Conservation (phyloP, 2,329 filamentous ascomycete genomes). For the Colletotrichum siamense region DNA sequence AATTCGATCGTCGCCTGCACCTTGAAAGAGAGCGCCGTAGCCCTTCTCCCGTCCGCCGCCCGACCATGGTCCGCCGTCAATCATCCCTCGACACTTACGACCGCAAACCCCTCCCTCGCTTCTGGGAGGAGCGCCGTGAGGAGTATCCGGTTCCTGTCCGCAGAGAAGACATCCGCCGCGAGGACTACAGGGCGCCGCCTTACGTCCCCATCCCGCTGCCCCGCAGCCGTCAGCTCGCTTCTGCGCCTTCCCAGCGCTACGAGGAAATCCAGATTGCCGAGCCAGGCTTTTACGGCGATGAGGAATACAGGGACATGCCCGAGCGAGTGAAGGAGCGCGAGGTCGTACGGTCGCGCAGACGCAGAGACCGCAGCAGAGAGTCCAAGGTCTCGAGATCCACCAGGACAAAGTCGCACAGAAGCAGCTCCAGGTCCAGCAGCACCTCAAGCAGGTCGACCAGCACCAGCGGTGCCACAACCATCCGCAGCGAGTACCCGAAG, state of each 20-base stretch:
- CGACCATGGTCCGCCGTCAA: constrained; percentile 77
- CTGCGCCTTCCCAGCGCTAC: constrained; percentile 57
- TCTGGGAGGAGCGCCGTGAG: constrained; percentile 54
- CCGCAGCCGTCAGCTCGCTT: constrained; percentile 64
- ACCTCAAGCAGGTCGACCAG: constrained; percentile 46
- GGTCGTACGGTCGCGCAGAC: constrained; percentile 54
- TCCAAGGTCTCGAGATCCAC: constrained; percentile 47
- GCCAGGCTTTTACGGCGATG: constrained; percentile 72
- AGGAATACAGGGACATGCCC: constrained; percentile 70
- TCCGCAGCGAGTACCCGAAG: constrained; percentile 73
- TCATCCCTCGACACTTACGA: constrained; percentile 93
- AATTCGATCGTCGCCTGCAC: constrained; percentile 61
- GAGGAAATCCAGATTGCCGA: constrained; percentile 75
- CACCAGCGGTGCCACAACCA: constrained; percentile 54
- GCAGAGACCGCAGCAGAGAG: constrained; percentile 46
- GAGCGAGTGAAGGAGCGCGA: constrained; percentile 68
- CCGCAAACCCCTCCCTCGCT: constrained; percentile 62
- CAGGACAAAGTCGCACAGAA: constrained; percentile 38
- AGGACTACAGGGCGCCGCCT: constrained; percentile 57
- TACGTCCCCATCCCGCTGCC: constrained; percentile 73
- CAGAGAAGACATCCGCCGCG: constrained; percentile 52
- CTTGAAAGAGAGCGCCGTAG: constrained; percentile 59
- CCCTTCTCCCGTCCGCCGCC: constrained; percentile 63
- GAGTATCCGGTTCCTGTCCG: constrained; percentile 68
- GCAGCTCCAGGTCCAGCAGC: constrained; percentile 49